Conservation (phyloP, 768 basidiomycete genomes). For the Hericium rajendrae region DNA sequence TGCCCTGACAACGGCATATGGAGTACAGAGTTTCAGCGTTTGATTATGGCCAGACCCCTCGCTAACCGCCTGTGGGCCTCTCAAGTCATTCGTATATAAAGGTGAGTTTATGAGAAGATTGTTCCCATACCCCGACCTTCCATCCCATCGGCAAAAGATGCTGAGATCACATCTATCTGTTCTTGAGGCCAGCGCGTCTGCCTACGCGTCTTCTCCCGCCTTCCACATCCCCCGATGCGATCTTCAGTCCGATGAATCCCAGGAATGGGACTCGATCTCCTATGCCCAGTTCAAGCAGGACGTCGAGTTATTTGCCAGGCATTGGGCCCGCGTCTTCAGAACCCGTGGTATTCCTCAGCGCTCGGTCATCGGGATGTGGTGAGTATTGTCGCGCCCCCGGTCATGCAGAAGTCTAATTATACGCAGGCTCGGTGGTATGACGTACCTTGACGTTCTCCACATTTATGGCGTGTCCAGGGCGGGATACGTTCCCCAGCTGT, state of each 20-base stretch:
- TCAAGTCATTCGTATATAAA: conserved; percentile 7
- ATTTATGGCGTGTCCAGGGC: conserved; percentile 70
- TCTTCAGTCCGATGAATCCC: conserved; percentile 30
- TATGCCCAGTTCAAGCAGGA: conserved; percentile 56
- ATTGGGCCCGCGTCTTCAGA: conserved; percentile 48
- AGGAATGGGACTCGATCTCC: conserved; percentile 51
- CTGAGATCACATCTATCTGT: conserved; percentile 49
- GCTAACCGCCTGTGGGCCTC: conserved; percentile 3
- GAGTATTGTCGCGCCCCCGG: conserved; percentile 14
- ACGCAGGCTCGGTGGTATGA: conserved; percentile 61
- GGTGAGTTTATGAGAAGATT: not conserved
- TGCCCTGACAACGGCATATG: conserved; percentile 14
- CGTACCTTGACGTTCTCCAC: conserved; percentile 60
- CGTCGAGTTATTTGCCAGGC: conserved; percentile 53
- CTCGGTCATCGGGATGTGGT: conserved; percentile 71
- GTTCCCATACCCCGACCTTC: conserved; percentile 2
- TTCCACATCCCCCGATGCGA: conserved; percentile 52
- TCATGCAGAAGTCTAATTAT: not conserved
- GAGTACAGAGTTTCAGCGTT: conserved; percentile 12
- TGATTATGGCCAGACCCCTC: not conserved
- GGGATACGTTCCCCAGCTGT: conserved; percentile 69
- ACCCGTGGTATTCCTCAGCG: conserved; percentile 36
- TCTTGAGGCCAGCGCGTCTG: conserved; percentile 45
- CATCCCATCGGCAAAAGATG: conserved; percentile 2
- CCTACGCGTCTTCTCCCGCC: conserved; percentile 39